Evolutionary conservation across 169 alveolate genomes (phyloP), one percentile per base, ranked within the genome.

Genomic region (Sarcocystis neurona): DNA sequence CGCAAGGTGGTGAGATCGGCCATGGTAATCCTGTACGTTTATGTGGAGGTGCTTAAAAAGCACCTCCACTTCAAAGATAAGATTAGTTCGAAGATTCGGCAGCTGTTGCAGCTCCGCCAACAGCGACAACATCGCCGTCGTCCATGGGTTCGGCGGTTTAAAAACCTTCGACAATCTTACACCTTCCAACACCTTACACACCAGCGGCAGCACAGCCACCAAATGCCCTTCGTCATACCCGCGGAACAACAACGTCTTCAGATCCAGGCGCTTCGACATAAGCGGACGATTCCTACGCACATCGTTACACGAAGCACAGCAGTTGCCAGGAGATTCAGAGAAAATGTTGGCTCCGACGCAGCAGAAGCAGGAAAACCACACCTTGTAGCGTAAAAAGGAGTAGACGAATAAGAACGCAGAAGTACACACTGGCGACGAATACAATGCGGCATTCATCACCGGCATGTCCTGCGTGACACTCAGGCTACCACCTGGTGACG

Each of bases 71-170:
- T 97, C 99, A 80, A 97, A 97, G 88, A 96, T 95, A 48, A 96
- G 90, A 63, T 95, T 94, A 23, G 98, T 94, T 85, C 95, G 75
- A 43, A 94, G 94, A 74, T 92, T 92, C 63, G 94, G 95, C 27
- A 95, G 89, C 72, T 91, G 92, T 86, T 96, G 98, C 48, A 97
- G 91, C 92, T 97, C 98, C 68, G 96, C 97, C 72, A 97, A 92
- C 58, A 95, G 90, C 80, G 91, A 90, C 48, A 97, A 91, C 74
- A 95, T 82, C 39, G 97, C 97, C 48, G 95, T 90, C 32, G 98
- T 96, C 99, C 99, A 97, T 27, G 99, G 98, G 89, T 97, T 97
- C n/a, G 98, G 98, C 15, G 98, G 97, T 58, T 91, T 93, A 92
- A 95, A 97, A 41, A 92, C 94, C 93, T 95, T 94, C 8, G 97